Percentiles rank a stretch among this genome's conserved stretches.
These are phyloP conservation scores for Centaurea solstitialis DNA, from an alignment of 129 eudicot species.

Conservation along the genomic window DNA sequence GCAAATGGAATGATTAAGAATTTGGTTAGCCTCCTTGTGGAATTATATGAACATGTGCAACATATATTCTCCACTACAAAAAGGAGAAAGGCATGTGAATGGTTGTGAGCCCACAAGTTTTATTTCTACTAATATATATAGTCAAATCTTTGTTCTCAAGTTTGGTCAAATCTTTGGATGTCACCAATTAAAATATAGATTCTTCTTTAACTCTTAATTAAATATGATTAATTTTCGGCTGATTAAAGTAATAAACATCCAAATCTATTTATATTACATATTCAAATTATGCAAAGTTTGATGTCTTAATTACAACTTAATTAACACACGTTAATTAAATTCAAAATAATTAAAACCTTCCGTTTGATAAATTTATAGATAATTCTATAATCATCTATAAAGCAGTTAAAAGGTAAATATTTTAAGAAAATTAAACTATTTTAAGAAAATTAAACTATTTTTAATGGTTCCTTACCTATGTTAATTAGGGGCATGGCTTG, in stretches of 20 bases:
- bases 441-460: background rate
- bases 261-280: background rate
- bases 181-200: background rate
- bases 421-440: background rate
- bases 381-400: background rate
- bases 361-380: background rate
- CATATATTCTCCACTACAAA: constrained; percentile 39
- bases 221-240: background rate
- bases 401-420: background rate
- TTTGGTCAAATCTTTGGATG: constrained; percentile 29
- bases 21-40: constrained; percentile 29
- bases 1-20: constrained; percentile 38
- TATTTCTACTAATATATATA: background rate
- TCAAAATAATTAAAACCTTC: too few species aligned
- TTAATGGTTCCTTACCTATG: background rate
- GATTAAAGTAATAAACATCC: background rate
- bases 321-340: background rate
- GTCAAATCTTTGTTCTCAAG: constrained; percentile 35
- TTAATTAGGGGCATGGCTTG: background rate
- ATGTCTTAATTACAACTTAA: background rate
- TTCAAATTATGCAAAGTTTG: background rate
- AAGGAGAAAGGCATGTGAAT: constrained; percentile 39
- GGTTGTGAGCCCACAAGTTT: constrained; percentile 36
- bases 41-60: constrained; percentile 44
- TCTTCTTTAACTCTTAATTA: background rate